Evolutionary conservation across 805 yeast species (phyloP).

Genomic region (Pichia deserticola): DNA sequence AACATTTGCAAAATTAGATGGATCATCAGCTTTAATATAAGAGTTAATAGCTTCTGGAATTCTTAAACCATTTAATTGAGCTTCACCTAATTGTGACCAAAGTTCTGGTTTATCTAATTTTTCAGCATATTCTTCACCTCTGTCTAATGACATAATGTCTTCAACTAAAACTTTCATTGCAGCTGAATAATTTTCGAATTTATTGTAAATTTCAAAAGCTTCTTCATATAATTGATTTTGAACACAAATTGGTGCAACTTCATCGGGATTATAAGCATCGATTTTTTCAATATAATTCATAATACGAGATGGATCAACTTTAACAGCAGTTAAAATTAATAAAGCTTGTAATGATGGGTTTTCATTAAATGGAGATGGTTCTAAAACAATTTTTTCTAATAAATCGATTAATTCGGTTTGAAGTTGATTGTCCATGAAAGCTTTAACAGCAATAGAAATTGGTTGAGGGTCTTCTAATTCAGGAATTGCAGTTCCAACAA

Average conservation of each 20-base stretch:
- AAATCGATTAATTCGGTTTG: slow-evolving; percentile 91
- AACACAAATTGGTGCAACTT: slow-evolving; percentile 86
- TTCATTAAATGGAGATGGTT: slow-evolving; percentile 95
- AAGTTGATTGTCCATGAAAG: slow-evolving; percentile 91
- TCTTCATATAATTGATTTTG: slow-evolving; percentile 87
- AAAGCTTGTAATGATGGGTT: slow-evolving; percentile 93
- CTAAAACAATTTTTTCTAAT: slow-evolving; percentile 90
- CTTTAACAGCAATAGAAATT: slow-evolving; percentile 85
- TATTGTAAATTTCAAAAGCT: slow-evolving; percentile 87
- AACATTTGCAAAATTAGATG: slow-evolving; percentile 81
- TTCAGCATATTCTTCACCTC: slow-evolving; percentile 91
- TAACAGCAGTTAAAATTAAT: slow-evolving; percentile 87
- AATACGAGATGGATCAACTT: slow-evolving; percentile 87
- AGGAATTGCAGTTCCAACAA: slow-evolving; percentile 93
- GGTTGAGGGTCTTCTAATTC: slow-evolving; percentile 91
- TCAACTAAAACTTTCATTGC: slow-evolving; percentile 91
- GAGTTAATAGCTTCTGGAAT: slow-evolving; percentile 88
- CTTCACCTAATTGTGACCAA: slow-evolving; percentile 94
- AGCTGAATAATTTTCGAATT: slow-evolving; percentile 64
- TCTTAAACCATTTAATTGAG: slow-evolving; percentile 90
- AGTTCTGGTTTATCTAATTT: slow-evolving; percentile 76
- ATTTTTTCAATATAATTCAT: slow-evolving; percentile 77
- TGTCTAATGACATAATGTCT: slow-evolving; percentile 86
- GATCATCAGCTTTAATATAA: slow-evolving; percentile 86
- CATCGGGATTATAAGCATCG: slow-evolving; percentile 86